Percentiles rank a stretch among this genome's conserved stretches.
Conservation (phyloP, 306 rosid species). For the Quercus parvula region DNA sequence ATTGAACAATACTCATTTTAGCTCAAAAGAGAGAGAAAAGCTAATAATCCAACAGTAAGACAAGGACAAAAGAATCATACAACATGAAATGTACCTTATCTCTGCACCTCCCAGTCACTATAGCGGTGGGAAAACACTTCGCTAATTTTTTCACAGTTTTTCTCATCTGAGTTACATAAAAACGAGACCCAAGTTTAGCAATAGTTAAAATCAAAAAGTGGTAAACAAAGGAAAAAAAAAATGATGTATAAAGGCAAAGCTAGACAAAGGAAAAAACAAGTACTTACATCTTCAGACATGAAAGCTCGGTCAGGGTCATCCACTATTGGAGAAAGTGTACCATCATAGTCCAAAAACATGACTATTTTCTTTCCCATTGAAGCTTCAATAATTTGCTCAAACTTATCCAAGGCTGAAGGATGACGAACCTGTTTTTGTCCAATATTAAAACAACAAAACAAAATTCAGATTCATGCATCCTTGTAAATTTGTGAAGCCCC, state of each 20-base stretch:
- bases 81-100: slow-evolving; percentile 58
- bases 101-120: slow-evolving; percentile 87
- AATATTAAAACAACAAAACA: background rate
- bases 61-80: background rate
- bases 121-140: slow-evolving; percentile 79
- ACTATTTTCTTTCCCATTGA: slow-evolving; percentile 79
- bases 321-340: slow-evolving; percentile 89
- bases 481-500: background rate
- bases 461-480: slow-evolving; percentile 14
- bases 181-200: background rate
- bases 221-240: background rate
- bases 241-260: background rate
- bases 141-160: slow-evolving; percentile 74
- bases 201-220: background rate
- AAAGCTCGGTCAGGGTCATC: slow-evolving; percentile 85
- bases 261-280: too few species aligned
- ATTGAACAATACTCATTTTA: background rate
- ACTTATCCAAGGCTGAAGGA: slow-evolving; percentile 89
- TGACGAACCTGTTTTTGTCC: slow-evolving; percentile 47
- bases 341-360: slow-evolving; percentile 88
- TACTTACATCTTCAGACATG: slow-evolving; percentile 73
- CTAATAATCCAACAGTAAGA: background rate
- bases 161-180: slow-evolving; percentile 67
- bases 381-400: slow-evolving; percentile 67
- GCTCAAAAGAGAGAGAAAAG: background rate